A percentile compares a stretch with the other conserved stretches of the same genome.
phyloP scores from a whole-genome alignment of 1,284 basidiomycete species.

The Cutaneotrichosporon sp. region DNA sequence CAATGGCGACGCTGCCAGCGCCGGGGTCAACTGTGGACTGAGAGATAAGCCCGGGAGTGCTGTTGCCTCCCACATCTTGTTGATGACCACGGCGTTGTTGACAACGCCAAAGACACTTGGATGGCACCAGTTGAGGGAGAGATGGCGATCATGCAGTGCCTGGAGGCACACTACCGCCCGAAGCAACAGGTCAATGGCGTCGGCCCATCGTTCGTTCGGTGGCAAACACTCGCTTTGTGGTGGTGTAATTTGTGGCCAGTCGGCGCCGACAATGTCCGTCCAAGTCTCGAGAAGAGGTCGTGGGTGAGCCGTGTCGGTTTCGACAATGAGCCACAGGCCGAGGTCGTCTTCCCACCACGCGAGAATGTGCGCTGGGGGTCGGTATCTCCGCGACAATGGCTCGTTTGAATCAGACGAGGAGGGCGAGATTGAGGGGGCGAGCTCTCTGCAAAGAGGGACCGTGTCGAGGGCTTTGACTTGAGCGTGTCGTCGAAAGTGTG shows the following conservation, averaged over 20 bases:
- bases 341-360: slow-evolving; percentile 37
- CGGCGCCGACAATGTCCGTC: slow-evolving; percentile 11
- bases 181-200: slow-evolving; percentile 24
- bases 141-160: slow-evolving; percentile 26
- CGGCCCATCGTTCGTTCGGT: slow-evolving; percentile 12
- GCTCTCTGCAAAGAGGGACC: background rate
- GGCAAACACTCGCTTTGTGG: background rate
- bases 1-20: slow-evolving; percentile 12
- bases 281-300: slow-evolving; percentile 14
- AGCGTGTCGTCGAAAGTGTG: slow-evolving; percentile 23
- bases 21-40: slow-evolving; percentile 4
- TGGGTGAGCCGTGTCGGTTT: background rate
- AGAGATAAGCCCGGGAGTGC: slow-evolving; percentile 20
- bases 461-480: slow-evolving; percentile 28
- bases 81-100: slow-evolving; percentile 8
- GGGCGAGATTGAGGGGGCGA: background rate
- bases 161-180: slow-evolving; percentile 22
- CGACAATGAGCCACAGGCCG: slow-evolving; percentile 28
- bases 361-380: slow-evolving; percentile 9
- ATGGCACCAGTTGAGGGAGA: slow-evolving; percentile 29
- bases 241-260: background rate
- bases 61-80: slow-evolving; percentile 15
- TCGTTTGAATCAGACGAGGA: background rate
- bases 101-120: slow-evolving; percentile 24
- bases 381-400: slow-evolving; percentile 6